Evolutionary conservation across 768 basidiomycete species (phyloP).

Genomic region (Termitomyces heimii): DNA sequence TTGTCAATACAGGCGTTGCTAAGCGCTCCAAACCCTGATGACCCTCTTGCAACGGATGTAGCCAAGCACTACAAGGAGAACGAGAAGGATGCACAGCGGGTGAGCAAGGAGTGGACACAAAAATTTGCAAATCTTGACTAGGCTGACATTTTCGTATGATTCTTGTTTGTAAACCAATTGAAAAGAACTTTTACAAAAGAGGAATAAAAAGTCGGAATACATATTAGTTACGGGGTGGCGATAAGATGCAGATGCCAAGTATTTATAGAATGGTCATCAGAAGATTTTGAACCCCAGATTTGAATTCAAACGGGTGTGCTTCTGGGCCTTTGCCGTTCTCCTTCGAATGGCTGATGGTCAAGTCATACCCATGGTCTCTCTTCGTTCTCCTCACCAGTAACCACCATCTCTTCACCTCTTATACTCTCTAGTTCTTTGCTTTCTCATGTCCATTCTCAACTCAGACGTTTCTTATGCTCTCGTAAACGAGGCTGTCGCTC

Average conservation of each 20-base stretch:
- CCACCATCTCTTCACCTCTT: not conserved
- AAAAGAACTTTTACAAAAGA: conserved; percentile 5
- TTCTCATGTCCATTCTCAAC: conserved; percentile 4
- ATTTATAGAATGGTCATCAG: conserved; percentile 16
- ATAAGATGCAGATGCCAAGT: conserved; percentile 12
- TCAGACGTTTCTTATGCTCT: conserved; percentile 20
- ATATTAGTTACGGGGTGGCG: conserved; percentile 1
- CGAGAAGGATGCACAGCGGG: conserved; percentile 87
- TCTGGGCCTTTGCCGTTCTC: conserved; percentile 11
- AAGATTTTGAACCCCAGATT: conserved; percentile 23
- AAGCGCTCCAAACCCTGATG: conserved; percentile 94
- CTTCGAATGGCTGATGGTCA: conserved; percentile 13
- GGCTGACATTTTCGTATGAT: not conserved
- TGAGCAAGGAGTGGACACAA: conserved; percentile 94
- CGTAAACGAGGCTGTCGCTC: conserved; percentile 14
- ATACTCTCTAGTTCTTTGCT: not conserved
- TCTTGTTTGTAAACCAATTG: not conserved
- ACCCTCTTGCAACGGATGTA: conserved; percentile 89
- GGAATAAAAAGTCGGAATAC: not conserved
- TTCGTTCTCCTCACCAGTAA: conserved; percentile 4
- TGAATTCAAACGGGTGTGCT: conserved; percentile 12
- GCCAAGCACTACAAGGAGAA: conserved; percentile 99
- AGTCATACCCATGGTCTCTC: conserved; percentile 9
- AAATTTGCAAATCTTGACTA: conserved; percentile 54
- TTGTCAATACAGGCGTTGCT: conserved; percentile 96